Evolutionary conservation across 768 basidiomycete genomes (phyloP).

Genomic region (Lactarius evosmus): DNA sequence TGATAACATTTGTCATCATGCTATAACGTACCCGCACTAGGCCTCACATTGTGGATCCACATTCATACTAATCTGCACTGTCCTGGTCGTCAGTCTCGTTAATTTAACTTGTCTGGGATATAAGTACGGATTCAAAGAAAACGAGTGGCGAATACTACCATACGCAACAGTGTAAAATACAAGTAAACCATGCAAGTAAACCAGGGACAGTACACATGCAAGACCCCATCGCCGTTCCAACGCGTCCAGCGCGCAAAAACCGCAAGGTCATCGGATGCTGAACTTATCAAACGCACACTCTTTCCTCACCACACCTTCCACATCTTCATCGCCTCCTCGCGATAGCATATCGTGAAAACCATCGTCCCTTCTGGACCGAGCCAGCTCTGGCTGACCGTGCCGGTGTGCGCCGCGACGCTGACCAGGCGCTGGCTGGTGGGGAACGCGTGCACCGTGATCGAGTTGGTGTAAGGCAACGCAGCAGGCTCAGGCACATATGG

Average conservation of each 20-base stretch:
- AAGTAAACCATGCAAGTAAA: conserved; percentile 20
- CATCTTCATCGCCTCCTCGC: conserved; percentile 68
- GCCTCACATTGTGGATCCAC: too few relatives aligned
- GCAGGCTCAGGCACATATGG: conserved; percentile 21
- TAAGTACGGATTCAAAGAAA: neutral
- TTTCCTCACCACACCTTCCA: conserved; percentile 47
- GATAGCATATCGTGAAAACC: conserved; percentile 60
- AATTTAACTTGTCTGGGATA: neutral
- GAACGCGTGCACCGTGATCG: conserved; percentile 51
- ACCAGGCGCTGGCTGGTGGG: conserved; percentile 51
- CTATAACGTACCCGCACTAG: too few relatives aligned
- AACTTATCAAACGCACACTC: conserved; percentile 28
- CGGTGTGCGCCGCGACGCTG: conserved; percentile 53
- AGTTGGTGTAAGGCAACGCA: conserved; percentile 37
- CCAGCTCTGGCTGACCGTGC: conserved; percentile 57
- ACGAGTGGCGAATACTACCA: neutral
- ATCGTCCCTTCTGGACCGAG: conserved; percentile 60
- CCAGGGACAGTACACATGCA: neutral
- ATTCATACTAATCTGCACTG: neutral
- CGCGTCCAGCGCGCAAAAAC: neutral
- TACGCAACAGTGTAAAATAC: conserved; percentile 11
- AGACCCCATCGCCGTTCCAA: neutral
- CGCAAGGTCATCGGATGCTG: conserved; percentile 22
- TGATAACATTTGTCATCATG: too few relatives aligned
- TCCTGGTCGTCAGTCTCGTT: neutral